These are phyloP conservation scores for Phytophthora nicotianae DNA, from an alignment of 352 stramenopile species.

Conservation along the genomic window DNA sequence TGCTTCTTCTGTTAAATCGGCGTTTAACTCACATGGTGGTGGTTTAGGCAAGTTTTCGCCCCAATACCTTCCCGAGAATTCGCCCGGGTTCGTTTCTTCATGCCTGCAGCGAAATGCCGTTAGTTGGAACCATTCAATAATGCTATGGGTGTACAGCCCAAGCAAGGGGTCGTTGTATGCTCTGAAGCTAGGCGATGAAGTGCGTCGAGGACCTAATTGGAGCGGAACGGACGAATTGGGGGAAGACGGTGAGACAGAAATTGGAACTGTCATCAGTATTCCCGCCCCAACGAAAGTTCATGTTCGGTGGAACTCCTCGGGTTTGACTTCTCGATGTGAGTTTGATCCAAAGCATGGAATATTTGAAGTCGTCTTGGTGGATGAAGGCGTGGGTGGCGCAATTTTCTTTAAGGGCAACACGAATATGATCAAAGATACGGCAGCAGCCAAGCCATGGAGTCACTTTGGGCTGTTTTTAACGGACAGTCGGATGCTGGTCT, in stretches of 20 bases:
- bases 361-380: slow-evolving; percentile 60
- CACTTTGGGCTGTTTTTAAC: slow-evolving; percentile 74
- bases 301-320: slow-evolving; percentile 52
- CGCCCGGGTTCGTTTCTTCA: slow-evolving; percentile 46
- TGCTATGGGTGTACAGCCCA: slow-evolving; percentile 74
- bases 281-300: slow-evolving; percentile 45
- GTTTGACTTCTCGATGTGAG: slow-evolving; percentile 38
- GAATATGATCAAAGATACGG: slow-evolving; percentile 56
- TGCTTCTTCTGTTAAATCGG: slow-evolving; percentile 31
- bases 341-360: slow-evolving; percentile 61
- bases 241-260: slow-evolving; percentile 18
- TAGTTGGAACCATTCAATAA: slow-evolving; percentile 77
- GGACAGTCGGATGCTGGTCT: slow-evolving; percentile 67
- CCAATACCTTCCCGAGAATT: slow-evolving; percentile 48
- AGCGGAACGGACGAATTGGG: slow-evolving; percentile 28
- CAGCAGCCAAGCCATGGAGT: slow-evolving; percentile 62
- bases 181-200: slow-evolving; percentile 70
- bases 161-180: slow-evolving; percentile 49
- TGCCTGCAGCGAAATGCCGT: slow-evolving; percentile 38
- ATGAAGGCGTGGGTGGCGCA: slow-evolving; percentile 59
- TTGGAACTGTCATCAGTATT: slow-evolving; percentile 58
- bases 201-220: slow-evolving; percentile 65
- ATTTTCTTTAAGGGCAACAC: slow-evolving; percentile 80
- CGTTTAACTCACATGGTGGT: slow-evolving; percentile 5
- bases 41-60: slow-evolving; percentile 11